Percentiles rank a stretch among this genome's conserved stretches.
Evolutionary conservation across 2,329 filamentous ascomycete species (phyloP).

Genomic region (Exophiala bonariae): DNA sequence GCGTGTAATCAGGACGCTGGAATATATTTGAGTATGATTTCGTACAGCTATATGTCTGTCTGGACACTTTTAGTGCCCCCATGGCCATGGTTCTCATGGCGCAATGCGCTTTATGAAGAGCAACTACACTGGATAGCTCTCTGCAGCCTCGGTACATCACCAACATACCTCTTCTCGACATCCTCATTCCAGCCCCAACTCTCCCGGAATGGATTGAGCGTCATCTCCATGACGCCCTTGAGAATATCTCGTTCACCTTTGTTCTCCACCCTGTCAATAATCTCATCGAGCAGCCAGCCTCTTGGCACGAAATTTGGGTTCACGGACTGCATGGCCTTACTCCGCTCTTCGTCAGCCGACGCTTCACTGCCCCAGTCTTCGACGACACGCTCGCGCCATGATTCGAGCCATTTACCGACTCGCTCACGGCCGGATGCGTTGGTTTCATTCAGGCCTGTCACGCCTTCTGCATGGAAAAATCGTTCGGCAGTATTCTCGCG

Average conservation of each 20-base stretch:
- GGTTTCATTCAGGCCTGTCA: conserved; percentile 57
- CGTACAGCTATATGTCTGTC: too few species aligned
- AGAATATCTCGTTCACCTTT: conserved; percentile 78
- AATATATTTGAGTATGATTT: too few species aligned
- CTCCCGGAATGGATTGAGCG: conserved; percentile 81
- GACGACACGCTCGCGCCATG: conserved; percentile 69
- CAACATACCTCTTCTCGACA: conserved; percentile 80
- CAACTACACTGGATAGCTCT: conserved; percentile 93
- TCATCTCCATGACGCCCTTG: conserved; percentile 76
- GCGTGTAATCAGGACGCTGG: too few species aligned
- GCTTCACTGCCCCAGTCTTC: conserved; percentile 69
- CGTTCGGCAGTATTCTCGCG: conserved; percentile 64
- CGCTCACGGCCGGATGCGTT: conserved; percentile 66
- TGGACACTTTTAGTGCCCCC: too few species aligned
- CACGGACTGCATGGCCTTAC: conserved; percentile 73
- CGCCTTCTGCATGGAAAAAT: conserved; percentile 80
- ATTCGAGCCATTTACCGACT: conserved; percentile 77
- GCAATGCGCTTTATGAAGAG: conserved; percentile 72
- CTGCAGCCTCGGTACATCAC: conserved; percentile 76
- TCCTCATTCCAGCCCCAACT: conserved; percentile 58
- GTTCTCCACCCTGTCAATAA: conserved; percentile 87
- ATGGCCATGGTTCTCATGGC: too few species aligned
- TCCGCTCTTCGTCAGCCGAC: conserved; percentile 61
- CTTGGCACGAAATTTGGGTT: conserved; percentile 93
- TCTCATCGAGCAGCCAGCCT: conserved; percentile 88